Conservation (phyloP, 2,329 filamentous ascomycete species). For the Pseudocercospora crystallina region DNA sequence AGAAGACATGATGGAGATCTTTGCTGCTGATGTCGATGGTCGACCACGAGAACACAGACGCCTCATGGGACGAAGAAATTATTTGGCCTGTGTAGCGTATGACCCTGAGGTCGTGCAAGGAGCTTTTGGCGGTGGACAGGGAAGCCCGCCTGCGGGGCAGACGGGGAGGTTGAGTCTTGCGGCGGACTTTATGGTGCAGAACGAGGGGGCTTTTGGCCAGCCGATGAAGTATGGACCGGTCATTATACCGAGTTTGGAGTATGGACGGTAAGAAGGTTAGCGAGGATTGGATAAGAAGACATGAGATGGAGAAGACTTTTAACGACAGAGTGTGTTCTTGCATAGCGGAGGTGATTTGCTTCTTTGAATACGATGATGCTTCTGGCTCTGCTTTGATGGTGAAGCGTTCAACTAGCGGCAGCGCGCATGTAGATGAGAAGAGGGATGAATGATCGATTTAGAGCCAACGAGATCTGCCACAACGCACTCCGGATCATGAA, state of each 20-base stretch:
- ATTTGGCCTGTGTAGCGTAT: constrained; percentile 89
- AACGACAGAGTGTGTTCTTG: no score
- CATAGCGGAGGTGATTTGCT: no score
- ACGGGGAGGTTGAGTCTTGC: constrained; percentile 71
- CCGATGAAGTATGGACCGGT: constrained; percentile 97
- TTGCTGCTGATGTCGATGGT: constrained; percentile 90
- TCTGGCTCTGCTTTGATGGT: no score
- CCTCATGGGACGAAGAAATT: constrained; percentile 90
- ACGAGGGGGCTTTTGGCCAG: constrained; percentile 74
- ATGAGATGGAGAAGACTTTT: no score
- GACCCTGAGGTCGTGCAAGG: constrained; percentile 74
- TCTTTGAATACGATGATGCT: no score
- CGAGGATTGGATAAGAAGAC: not conserved
- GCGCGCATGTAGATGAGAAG: no score
- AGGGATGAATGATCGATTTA: no score
- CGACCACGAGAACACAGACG: constrained; percentile 78
- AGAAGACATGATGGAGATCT: constrained; percentile 99
- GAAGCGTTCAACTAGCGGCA: no score
- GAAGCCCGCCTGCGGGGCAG: constrained; percentile 32
- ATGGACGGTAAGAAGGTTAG: constrained; percentile 43
- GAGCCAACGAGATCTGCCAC: no score
- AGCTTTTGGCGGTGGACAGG: constrained; percentile 22
- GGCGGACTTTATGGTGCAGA: constrained; percentile 95
- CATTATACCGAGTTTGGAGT: constrained; percentile 72
- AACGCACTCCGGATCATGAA: no score